A percentile compares a stretch with the other conserved stretches of the same genome.
Conservation (phyloP, 2,329 filamentous ascomycete species). For the Exophiala sp. region DNA sequence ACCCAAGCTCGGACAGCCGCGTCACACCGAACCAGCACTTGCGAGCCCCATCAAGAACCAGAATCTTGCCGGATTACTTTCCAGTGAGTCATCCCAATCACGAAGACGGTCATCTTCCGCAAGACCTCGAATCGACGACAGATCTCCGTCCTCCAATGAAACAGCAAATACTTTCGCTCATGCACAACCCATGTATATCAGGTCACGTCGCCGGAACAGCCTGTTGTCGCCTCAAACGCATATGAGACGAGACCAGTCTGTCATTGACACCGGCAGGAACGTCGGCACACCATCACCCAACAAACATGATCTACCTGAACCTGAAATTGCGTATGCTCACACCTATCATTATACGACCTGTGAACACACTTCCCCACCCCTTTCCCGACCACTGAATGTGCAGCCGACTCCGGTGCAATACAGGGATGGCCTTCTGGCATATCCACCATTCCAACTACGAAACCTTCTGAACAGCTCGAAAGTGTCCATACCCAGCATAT, state of each 20-base stretch:
- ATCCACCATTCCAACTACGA: conserved; percentile 10
- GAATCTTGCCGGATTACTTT: too few relatives aligned
- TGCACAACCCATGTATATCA: neutral
- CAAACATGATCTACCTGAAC: conserved; percentile 11
- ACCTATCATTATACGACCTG: conserved; percentile 25
- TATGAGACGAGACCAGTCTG: too few relatives aligned
- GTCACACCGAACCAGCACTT: neutral
- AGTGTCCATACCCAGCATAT: conserved; percentile 4
- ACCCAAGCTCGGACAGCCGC: neutral
- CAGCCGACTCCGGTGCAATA: conserved; percentile 13
- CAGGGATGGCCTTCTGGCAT: conserved; percentile 10
- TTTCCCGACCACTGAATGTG: conserved; percentile 23
- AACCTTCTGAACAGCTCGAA: neutral
- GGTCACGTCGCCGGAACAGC: neutral
- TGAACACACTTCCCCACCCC: conserved; percentile 23
- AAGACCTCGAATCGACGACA: neutral
- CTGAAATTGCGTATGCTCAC: conserved; percentile 17
- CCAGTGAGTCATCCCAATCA: neutral
- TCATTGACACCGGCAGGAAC: neutral
- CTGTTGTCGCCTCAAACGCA: too few relatives aligned
- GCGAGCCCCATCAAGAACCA: neutral
- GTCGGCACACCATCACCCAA: neutral
- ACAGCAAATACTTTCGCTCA: too few relatives aligned
- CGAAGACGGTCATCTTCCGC: neutral
- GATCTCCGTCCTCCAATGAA: too few relatives aligned